Base-by-base conservation (phyloP, 352 stramenopile species). In the Thraustochytrium sp. region DNA sequence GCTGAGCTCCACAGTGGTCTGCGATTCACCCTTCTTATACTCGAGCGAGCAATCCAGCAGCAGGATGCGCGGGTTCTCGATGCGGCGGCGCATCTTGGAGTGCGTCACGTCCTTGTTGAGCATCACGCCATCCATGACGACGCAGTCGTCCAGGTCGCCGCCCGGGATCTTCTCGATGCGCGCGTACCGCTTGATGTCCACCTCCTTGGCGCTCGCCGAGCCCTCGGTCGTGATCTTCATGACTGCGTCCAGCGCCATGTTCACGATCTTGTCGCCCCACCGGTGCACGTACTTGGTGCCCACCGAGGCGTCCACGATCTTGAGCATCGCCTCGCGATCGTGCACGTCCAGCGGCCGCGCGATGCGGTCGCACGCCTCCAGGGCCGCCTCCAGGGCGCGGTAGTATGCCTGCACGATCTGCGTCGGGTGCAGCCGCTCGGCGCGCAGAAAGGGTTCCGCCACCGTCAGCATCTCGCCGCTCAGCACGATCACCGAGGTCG, bases 401-500 rank as follows among this genome's bases (percentile, higher is more conserved):
- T 97, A 93, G 88, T 98, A 99, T 54, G 95, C 96, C 34, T 94
- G 92, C 37, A 98, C 97, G 88, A 99, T 97, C 40, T 98, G 93
- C 4, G 96, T 99, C 37, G 97, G 97, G 90, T 99, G 97, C 75
- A 99, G 92, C 36, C 68, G 85, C 98, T 97, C 85, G 96, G 90
- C 75, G 89, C 88, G 68, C 72, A 99, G 87, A 86, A 99, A 98
- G 1, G 95, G 96, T 90, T 99, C 96, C 2, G 97, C 96, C 37
- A 98, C 91, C 3, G 96, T 90, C 53, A 99, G 90, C 86, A 99
- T 93, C 89, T 99, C 97, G 40, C 97, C 97, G 4, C 96, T 92
- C 53, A 99, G 89, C 75, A 99, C 98, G 89, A 99, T 99, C 55
- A 99, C 97, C 42, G 94, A 98, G n/a, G 97, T 99, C 38, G 97